These are phyloP conservation scores for Elongisporangium prolatum DNA, from an alignment of 352 stramenopile genomes.

Conservation along the genomic window DNA sequence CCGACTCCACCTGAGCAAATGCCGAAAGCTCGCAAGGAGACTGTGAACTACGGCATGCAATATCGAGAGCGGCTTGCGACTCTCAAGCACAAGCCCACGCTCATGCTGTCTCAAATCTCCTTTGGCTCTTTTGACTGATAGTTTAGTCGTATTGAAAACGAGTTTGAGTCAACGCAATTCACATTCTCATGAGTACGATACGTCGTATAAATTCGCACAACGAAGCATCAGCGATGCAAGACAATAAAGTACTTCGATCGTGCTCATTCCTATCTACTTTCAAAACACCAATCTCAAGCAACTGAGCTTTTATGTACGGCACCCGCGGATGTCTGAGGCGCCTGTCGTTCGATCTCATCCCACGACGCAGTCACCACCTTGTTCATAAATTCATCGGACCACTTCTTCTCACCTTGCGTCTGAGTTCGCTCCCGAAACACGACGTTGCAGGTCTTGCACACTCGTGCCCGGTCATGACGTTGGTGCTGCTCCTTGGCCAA, in stretches of 20 bases:
- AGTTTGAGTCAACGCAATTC: too few species aligned
- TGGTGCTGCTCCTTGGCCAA: slow-evolving; percentile 35
- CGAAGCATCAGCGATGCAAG: too few species aligned
- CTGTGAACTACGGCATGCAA: slow-evolving; percentile 67
- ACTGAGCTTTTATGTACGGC: slow-evolving; percentile 30
- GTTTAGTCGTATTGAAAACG: too few species aligned
- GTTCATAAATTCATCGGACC: slow-evolving; percentile 52
- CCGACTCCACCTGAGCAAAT: slow-evolving; percentile 56
- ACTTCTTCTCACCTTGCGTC: slow-evolving; percentile 38
- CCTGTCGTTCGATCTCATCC: slow-evolving; percentile 53
- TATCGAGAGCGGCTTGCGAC: slow-evolving; percentile 72
- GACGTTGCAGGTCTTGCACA: slow-evolving; percentile 69
- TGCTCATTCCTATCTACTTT: not conserved
- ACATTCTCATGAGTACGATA: not conserved
- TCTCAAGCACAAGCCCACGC: slow-evolving; percentile 75
- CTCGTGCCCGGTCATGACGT: slow-evolving; percentile 15
- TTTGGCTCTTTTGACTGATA: slow-evolving; percentile 32
- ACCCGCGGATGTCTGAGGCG: slow-evolving; percentile 8
- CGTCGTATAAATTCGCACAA: not conserved
- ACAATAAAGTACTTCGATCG: not conserved
- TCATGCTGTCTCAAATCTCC: slow-evolving; percentile 71
- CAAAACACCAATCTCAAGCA: slow-evolving; percentile 3
- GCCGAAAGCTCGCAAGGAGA: slow-evolving; percentile 36
- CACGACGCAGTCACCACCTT: slow-evolving; percentile 53
- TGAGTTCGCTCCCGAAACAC: slow-evolving; percentile 73